Conservation (phyloP, 768 basidiomycete genomes). For the Lactifluus rugatus region DNA sequence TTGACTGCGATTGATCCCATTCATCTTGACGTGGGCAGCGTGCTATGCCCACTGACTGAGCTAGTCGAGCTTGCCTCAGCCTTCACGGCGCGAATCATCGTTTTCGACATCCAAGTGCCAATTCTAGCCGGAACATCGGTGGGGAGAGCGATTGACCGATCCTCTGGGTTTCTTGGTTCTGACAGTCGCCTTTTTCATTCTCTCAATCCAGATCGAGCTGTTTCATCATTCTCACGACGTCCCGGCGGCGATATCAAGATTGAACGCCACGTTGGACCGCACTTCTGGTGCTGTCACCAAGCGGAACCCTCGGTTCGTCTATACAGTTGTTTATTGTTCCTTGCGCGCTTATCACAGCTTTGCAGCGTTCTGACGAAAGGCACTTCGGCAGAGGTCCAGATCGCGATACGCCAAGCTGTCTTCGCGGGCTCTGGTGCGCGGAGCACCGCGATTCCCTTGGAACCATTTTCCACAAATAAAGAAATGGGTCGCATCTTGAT, state of each 20-base stretch:
- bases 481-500: conserved; percentile 92
- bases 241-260: conserved; percentile 76
- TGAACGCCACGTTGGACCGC: conserved; percentile 73
- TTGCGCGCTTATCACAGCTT: not conserved
- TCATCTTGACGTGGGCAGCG: conserved; percentile 78
- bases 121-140: conserved; percentile 84
- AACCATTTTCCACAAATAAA: conserved; percentile 81
- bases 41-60: conserved; percentile 68
- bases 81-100: conserved; percentile 83
- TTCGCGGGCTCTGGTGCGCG: conserved; percentile 37
- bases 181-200: not conserved
- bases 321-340: not conserved
- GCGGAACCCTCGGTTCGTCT: conserved; percentile 65
- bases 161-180: not conserved
- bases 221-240: conserved; percentile 93
- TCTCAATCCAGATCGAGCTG: conserved; percentile 56
- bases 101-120: conserved; percentile 88
- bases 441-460: conserved; percentile 66
- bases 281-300: conserved; percentile 63
- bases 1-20: conserved; percentile 78
- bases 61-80: conserved; percentile 64
- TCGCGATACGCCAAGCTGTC: conserved; percentile 54
- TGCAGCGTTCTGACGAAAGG: conserved; percentile 71
- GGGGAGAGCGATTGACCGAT: conserved; percentile 20
- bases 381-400: conserved; percentile 75